phyloP scores from a whole-genome alignment of 441 rosid species.

The Arabidopsis hybrid region DNA sequence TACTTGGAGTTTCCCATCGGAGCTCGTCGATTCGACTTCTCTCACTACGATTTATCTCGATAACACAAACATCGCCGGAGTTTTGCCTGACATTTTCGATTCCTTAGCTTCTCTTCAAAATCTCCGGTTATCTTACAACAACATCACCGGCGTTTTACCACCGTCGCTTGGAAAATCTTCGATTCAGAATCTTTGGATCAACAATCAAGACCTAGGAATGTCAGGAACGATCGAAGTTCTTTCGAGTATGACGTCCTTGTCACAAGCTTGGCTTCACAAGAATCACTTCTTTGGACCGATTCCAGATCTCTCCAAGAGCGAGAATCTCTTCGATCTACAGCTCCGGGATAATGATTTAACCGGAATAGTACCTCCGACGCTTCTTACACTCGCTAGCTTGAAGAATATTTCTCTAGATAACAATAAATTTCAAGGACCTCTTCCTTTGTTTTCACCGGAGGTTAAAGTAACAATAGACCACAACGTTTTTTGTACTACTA shows the following conservation, averaged over 20 bases:
- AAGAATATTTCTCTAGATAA: conserved; percentile 59
- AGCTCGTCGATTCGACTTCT: conserved; percentile 53
- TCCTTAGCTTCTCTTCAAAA: conserved; percentile 55
- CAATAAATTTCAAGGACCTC: conserved; percentile 77
- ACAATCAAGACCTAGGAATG: conserved; percentile 63
- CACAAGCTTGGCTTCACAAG: conserved; percentile 73
- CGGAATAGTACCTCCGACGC: conserved; percentile 59
- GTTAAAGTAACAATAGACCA: conserved; percentile 39
- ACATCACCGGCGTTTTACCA: conserved; percentile 67
- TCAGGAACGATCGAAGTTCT: conserved; percentile 66
- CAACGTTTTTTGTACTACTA: conserved; percentile 47
- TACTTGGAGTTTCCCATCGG: conserved; percentile 67
- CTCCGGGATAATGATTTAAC: conserved; percentile 72
- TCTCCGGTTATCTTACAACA: conserved; percentile 72
- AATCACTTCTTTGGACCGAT: conserved; percentile 74
- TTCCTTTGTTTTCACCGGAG: conserved; percentile 47
- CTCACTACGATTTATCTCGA: conserved; percentile 53
- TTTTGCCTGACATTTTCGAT: conserved; percentile 63
- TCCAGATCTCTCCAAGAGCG: conserved; percentile 68
- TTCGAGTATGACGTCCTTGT: conserved; percentile 59
- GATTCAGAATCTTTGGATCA: conserved; percentile 67
- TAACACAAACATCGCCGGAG: conserved; percentile 52
- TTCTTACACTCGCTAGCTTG: conserved; percentile 50
- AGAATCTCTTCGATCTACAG: conserved; percentile 61
- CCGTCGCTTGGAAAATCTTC: conserved; percentile 52